Conservation (phyloP, 192 early-diverging fungal species). For the Backusella psychrophila region DNA sequence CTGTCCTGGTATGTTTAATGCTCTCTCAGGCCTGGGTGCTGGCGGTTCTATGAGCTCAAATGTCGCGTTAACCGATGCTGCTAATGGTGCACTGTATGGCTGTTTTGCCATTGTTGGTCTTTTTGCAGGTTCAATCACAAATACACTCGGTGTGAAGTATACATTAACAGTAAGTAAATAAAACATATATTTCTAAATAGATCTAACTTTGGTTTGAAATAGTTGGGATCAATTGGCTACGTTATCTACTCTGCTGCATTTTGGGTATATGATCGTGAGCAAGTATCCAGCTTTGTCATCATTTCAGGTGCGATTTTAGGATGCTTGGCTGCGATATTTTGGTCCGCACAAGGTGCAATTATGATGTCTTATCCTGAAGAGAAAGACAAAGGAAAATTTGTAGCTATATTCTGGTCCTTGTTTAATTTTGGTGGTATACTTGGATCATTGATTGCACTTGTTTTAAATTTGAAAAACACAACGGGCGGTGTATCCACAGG, state of each 20-base stretch:
- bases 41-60: conserved; percentile 30
- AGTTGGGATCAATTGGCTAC: conserved; percentile 60
- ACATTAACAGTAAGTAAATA: conserved; percentile 15
- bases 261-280: conserved; percentile 49
- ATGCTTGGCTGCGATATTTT: conserved; percentile 66
- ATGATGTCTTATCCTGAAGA: conserved; percentile 84
- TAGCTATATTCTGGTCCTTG: conserved; percentile 83
- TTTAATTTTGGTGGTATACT: conserved; percentile 83
- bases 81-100: conserved; percentile 73
- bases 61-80: conserved; percentile 30
- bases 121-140: conserved; percentile 31
- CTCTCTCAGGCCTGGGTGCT: conserved; percentile 41
- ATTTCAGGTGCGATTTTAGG: conserved; percentile 78
- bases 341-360: conserved; percentile 80
- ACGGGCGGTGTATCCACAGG: conserved; percentile 58
- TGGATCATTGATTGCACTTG: conserved; percentile 75
- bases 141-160: conserved; percentile 25
- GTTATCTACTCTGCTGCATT: conserved; percentile 71
- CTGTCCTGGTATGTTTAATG: conserved; percentile 84
- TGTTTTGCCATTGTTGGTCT: conserved; percentile 58
- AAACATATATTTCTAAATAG: too few relatives aligned
- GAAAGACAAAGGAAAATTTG: conserved; percentile 73
- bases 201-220: conserved; percentile 1
- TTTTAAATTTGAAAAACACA: conserved; percentile 61
- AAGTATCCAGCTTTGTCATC: conserved; percentile 58